Evolutionary conservation across 2,329 filamentous ascomycete genomes (phyloP).

Genomic region (Fonsecaea pugnacius): DNA sequence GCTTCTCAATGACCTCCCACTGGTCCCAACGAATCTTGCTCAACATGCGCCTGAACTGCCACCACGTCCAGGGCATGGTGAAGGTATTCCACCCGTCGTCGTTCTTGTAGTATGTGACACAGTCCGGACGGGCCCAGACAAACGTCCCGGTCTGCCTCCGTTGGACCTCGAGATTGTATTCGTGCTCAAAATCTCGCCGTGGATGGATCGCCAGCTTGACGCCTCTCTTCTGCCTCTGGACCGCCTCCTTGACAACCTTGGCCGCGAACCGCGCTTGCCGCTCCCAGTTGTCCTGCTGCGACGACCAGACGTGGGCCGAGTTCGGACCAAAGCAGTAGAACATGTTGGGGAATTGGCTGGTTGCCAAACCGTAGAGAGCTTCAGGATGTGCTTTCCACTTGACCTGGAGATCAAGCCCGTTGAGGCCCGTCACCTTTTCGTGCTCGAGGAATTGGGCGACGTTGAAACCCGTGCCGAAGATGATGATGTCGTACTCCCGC

Average conservation of each 20-base stretch:
- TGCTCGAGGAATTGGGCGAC: conserved; percentile 23
- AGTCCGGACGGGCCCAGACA: conserved; percentile 13
- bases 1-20: conserved; percentile 16
- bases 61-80: conserved; percentile 22
- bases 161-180: conserved; percentile 21
- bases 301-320: conserved; percentile 20
- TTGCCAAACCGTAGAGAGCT: conserved; percentile 19
- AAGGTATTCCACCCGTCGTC: conserved; percentile 16
- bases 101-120: conserved; percentile 23
- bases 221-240: conserved; percentile 2
- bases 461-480: conserved; percentile 25
- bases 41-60: conserved; percentile 19
- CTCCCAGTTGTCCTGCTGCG: conserved; percentile 23
- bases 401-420: conserved; percentile 23
- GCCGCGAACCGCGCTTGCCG: conserved; percentile 11
- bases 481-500: conserved; percentile 23
- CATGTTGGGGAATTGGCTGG: conserved; percentile 24
- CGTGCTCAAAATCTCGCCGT: neutral
- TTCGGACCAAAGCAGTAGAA: conserved; percentile 29
- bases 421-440: conserved; percentile 19
- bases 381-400: conserved; percentile 23
- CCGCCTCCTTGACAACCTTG: conserved; percentile 3
- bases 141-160: conserved; percentile 4
- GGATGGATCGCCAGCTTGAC: conserved; percentile 18
- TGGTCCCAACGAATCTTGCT: conserved; percentile 18